These are phyloP conservation scores for Pisolithus sp. DNA, from an alignment of 768 basidiomycete species.

Conservation along the genomic window DNA sequence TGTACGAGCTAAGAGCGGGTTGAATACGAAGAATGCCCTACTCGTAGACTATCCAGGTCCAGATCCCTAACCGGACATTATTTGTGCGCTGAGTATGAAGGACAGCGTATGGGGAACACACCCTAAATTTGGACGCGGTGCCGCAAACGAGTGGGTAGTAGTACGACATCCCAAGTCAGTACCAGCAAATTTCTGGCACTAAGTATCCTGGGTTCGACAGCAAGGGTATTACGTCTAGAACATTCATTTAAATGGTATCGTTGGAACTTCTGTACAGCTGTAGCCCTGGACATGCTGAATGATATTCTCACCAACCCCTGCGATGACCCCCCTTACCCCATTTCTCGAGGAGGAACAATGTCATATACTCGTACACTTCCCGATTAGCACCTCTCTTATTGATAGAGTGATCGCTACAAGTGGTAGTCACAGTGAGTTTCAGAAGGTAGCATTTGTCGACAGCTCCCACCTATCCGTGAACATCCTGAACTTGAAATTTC, in stretches of 20 bases:
- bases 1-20: not conserved
- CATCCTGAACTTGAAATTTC: slow-evolving; percentile 84
- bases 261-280: too few species aligned
- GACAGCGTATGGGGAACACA: too few species aligned
- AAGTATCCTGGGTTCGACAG: not conserved
- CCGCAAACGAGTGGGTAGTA: too few species aligned
- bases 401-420: slow-evolving; percentile 73
- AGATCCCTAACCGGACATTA: not conserved
- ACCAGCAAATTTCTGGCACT: too few species aligned
- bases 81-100: too few species aligned
- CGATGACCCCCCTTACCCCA: slow-evolving; percentile 82
- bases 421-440: slow-evolving; percentile 6
- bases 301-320: slow-evolving; percentile 45
- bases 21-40: not conserved
- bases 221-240: not conserved
- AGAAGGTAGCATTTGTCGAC: not conserved
- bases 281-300: too few species aligned
- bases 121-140: too few species aligned
- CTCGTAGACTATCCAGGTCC: not conserved
- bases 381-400: slow-evolving; percentile 64
- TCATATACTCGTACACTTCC: slow-evolving; percentile 86
- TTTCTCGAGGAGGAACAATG: slow-evolving; percentile 78
- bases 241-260: too few species aligned
- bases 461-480: slow-evolving; percentile 84
- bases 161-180: too few species aligned